Percentiles rank a stretch among this genome's conserved stretches.
phyloP scores from a whole-genome alignment of 352 stramenopile genomes.

The Pythium graminicola region DNA sequence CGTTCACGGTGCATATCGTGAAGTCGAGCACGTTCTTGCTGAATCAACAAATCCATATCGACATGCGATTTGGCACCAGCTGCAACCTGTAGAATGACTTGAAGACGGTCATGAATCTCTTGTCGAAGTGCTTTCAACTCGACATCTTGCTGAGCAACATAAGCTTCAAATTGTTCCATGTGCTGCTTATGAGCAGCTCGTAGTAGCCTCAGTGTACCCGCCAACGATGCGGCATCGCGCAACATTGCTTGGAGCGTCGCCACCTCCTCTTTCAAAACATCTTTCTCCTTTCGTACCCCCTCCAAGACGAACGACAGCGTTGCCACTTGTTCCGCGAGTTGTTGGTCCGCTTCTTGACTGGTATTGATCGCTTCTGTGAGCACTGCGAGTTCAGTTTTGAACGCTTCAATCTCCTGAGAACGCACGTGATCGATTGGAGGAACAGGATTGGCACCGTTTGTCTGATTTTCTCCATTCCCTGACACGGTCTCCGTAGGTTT shows the following conservation, averaged over 20 bases:
- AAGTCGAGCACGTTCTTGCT: background rate
- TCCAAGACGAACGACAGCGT: background rate
- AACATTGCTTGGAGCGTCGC: conserved; percentile 1
- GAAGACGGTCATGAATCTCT: background rate
- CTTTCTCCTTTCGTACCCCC: background rate
- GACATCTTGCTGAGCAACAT: background rate
- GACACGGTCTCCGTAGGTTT: too few relatives aligned
- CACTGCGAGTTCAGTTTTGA: background rate
- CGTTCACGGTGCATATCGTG: background rate
- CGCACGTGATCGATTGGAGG: background rate
- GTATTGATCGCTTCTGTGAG: background rate
- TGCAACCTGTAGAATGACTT: background rate
- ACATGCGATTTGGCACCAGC: background rate
- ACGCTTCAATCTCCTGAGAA: background rate
- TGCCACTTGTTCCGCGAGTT: background rate
- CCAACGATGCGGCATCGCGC: conserved; percentile 6
- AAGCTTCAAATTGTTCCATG: conserved; percentile 1
- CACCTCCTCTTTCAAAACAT: background rate
- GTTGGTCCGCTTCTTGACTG: background rate
- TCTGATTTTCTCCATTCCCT: background rate
- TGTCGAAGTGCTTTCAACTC: background rate
- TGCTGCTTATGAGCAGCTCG: conserved; percentile 4
- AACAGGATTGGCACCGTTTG: background rate
- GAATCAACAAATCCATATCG: background rate
- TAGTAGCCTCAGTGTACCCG: background rate